Evolutionary conservation across 441 rosid species (phyloP).

Genomic region (Breynia disticha): DNA sequence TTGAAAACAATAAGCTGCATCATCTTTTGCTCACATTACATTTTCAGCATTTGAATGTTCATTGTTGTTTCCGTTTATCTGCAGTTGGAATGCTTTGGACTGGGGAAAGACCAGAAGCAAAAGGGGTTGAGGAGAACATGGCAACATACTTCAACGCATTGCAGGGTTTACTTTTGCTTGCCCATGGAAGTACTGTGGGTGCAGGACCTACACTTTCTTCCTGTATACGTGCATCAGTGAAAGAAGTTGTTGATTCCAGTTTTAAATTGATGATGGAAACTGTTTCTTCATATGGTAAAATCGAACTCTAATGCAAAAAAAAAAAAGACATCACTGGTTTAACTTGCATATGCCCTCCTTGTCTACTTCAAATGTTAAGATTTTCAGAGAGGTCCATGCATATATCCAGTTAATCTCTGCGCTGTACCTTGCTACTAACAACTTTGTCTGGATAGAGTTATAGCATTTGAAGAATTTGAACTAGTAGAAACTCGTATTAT

Average conservation of each 20-base stretch:
- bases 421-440: neutral
- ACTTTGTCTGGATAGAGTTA: neutral
- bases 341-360: neutral
- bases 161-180: constrained; percentile 75
- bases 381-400: neutral
- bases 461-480: neutral
- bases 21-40: neutral
- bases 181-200: constrained; percentile 70
- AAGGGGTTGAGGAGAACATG: constrained; percentile 64
- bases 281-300: constrained; percentile 54
- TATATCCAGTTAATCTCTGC: neutral
- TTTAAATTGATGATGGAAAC: constrained; percentile 75
- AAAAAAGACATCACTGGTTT: no score
- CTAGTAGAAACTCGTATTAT: neutral
- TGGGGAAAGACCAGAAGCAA: constrained; percentile 63
- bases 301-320: neutral
- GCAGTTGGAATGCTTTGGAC: constrained; percentile 91
- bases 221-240: constrained; percentile 45
- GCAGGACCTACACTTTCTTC: constrained; percentile 80
- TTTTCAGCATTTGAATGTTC: neutral
- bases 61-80: constrained; percentile 6
- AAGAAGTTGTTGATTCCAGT: constrained; percentile 75
- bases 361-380: neutral
- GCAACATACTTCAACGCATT: constrained; percentile 53
- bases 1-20: neutral